A percentile compares a stretch with the other conserved stretches of the same genome.
Conservation (phyloP, 208 protist species). For the Trypanosoma grayi region DNA sequence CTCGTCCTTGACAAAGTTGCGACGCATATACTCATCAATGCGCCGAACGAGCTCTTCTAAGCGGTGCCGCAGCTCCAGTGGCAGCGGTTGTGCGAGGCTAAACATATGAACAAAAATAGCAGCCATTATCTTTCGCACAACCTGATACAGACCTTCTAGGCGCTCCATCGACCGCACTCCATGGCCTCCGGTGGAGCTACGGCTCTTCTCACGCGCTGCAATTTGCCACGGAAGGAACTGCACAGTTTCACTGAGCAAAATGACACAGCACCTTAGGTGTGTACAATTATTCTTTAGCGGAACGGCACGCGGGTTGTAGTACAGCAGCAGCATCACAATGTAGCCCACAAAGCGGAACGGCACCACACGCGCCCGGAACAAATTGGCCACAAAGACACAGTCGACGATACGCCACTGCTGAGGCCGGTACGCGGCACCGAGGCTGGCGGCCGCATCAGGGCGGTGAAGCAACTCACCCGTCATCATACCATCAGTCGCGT, state of each 20-base stretch:
- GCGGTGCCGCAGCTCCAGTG: slow-evolving; percentile 9
- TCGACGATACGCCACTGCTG: slow-evolving; percentile 25
- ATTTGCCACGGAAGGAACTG: slow-evolving; percentile 7
- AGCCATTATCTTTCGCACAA: slow-evolving; percentile 21
- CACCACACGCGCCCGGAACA: slow-evolving; percentile 21
- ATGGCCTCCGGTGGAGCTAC: neutral
- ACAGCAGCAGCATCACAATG: slow-evolving; percentile 5
- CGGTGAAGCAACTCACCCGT: neutral
- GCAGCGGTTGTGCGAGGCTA: slow-evolving; percentile 5
- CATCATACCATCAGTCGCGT: too few species aligned
- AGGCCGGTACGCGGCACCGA: slow-evolving; percentile 3
- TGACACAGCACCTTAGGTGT: slow-evolving; percentile 15
- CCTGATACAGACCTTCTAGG: slow-evolving; percentile 12
- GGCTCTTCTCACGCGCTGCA: neutral
- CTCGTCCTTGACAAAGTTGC: too few species aligned
- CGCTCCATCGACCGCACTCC: neutral
- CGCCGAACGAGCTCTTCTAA: slow-evolving; percentile 4
- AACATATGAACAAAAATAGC: slow-evolving; percentile 12
- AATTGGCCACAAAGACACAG: slow-evolving; percentile 19
- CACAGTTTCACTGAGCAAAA: slow-evolving; percentile 6
- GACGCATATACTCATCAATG: too few species aligned
- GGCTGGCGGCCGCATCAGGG: neutral
- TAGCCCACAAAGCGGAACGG: slow-evolving; percentile 19
- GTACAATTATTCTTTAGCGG: slow-evolving; percentile 3
- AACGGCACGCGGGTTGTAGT: slow-evolving; percentile 3